Base-by-base conservation (phyloP, 305 asterid genomes). In the Solanum hybrid region DNA sequence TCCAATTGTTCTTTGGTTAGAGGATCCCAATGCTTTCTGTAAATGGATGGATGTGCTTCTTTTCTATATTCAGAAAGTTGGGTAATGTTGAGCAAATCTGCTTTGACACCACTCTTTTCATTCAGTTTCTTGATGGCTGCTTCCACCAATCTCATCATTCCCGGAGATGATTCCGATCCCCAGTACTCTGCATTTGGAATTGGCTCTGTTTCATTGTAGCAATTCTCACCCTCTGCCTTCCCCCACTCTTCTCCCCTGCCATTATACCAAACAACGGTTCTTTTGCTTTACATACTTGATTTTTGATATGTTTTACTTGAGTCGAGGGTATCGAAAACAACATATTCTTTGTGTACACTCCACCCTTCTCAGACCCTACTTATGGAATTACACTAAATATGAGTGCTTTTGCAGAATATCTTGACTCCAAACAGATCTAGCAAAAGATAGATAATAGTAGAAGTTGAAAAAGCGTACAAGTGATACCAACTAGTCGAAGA, bases 1-100 rank as follows among this genome's bases (percentile, higher is more conserved):
- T 78, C 90, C 20, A 81, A 45, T 87, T 93, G 92, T 85, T 94
- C 92, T 34, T 34, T 79, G 3, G 85, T 91, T 17, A 72, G 80
- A 34, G 90, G 45, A 33, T 31, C 88, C 90, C 92, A 91, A 31
- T 90, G 93, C 27, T 89, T 90, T 79, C 94, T 91, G 38, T 93
- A 90, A 70, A 93, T 91, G 1, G 99, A 92, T 7, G 97, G 94
- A 90, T 95, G 98, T 2, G 94, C 98, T 85, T 96, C 98, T 39
- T 90, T 94, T 27, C 99, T 92, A 73, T 95, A 94, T 14, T 92
- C 94, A 0, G 97, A 95, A 75, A 96, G 89, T 27, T 93, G 94
- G 0, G 97, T 96, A 86, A 96, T 93, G 87, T 95, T 93, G 24
- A 96, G 75, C 90, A 94, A 94, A 29, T 95, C 92, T 4, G 92